A percentile compares a stretch with the other conserved stretches of the same genome.
Conservation (phyloP, 257 asterid genomes). For the Oldenlandia corymbosa region DNA sequence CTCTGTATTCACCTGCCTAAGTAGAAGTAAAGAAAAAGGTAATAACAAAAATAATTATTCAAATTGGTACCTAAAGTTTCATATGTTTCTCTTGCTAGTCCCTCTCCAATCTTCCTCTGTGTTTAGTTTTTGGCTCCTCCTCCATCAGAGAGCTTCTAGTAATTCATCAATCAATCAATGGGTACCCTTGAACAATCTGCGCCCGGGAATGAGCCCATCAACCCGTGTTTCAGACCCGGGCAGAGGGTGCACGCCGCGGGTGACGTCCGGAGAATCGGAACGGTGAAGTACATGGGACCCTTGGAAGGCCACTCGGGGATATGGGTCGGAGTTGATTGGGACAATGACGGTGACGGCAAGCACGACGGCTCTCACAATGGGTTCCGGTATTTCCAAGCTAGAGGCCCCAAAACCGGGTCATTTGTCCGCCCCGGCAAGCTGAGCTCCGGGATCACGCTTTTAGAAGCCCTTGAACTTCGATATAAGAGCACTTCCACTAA, state of each 20-base stretch:
- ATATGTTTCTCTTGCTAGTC: no score
- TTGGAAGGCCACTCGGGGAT: conserved; percentile 64
- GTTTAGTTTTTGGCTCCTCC: no score
- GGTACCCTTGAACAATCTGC: background rate
- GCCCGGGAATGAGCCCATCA: background rate
- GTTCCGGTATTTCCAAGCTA: conserved; percentile 56
- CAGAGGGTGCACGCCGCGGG: conserved; percentile 62
- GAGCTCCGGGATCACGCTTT: conserved; percentile 58
- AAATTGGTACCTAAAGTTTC: no score
- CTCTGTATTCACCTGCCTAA: no score
- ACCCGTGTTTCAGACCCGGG: conserved; percentile 38
- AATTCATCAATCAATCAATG: no score
- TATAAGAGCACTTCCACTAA: conserved; percentile 59
- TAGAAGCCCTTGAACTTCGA: conserved; percentile 72
- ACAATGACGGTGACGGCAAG: conserved; percentile 71
- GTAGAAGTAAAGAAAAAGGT: no score
- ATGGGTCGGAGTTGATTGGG: conserved; percentile 97
- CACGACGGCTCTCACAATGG: conserved; percentile 83
- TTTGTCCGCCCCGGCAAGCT: conserved; percentile 65
- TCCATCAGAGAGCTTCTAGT: no score
- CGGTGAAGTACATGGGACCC: conserved; percentile 67
- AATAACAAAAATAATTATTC: no score
- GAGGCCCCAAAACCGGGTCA: conserved; percentile 64
- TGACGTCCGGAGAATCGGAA: conserved; percentile 56
- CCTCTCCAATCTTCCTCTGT: no score